Base-by-base conservation (phyloP, 306 rosid genomes). In the Vigna reflexopilosa region DNA sequence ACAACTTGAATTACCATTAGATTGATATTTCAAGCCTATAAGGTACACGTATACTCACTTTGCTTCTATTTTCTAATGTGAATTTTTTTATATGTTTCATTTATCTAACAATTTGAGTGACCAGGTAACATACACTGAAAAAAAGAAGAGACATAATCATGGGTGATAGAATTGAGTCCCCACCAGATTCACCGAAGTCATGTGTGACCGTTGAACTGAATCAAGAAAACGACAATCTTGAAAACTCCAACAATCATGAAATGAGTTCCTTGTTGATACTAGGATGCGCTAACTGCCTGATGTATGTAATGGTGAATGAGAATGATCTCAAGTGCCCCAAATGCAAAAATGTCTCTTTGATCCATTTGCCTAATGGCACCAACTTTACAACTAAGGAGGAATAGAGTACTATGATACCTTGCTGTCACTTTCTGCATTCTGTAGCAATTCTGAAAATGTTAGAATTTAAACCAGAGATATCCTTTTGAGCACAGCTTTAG, bases 191-290 rank as follows among this genome's bases (percentile, higher is more conserved):
- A 32, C 91, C 75, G 12, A 92, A 87, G 76, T 92, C 98, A 0
- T 90, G 96, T 36, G 89, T 90, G 49, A 92, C 97, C 5, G 87
- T 84, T 17, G 97, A 92, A 86, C 65, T 85, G 20, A 87, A 85
- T 75, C 90, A 87, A 68, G 90, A 89, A 0, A 34, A 63, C 26
- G 34, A 81, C 24, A 32, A 26, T 13, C 63, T 38, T 10, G 55
- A 78, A 80, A 83, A 87, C 87, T 85, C 88, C 0, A 82, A 84
- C 79, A 94, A 90, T 86, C 97, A 90, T 1, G 98, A 94, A 79
- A 91, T 86, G 0, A 88, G 88, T 4, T 92, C 96, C 56, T 90
- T 94, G 96, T 88, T 94, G 79, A 75, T 94, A 0, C 94, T 89
- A 1, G 98, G 20, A 20, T 20, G 20, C 20, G 1, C 20, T 20